A percentile compares a stretch with the other conserved stretches of the same genome.
phyloP scores from a whole-genome alignment of 129 eudicot genomes.

The Heracleum sosnowskyi region DNA sequence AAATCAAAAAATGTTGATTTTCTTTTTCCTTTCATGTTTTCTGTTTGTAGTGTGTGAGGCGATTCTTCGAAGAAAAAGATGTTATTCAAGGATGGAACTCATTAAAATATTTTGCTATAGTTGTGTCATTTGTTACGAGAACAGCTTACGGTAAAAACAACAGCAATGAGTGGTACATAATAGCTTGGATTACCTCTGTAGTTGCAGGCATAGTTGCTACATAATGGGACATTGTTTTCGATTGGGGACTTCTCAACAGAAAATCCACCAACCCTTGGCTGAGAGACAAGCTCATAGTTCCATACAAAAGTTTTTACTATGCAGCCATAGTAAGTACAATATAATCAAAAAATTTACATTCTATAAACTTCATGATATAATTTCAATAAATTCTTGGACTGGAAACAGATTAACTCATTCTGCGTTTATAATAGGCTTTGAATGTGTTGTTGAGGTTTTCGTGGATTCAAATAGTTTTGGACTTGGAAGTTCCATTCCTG shows the following conservation, averaged over 20 bases:
- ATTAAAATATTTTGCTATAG: slow-evolving; percentile 11
- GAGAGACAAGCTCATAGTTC: slow-evolving; percentile 16
- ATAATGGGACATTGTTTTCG: slow-evolving; percentile 19
- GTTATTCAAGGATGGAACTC: slow-evolving; percentile 8
- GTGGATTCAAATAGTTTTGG: slow-evolving; percentile 16
- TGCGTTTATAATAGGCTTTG: neutral
- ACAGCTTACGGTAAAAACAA: neutral
- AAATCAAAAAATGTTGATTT: neutral
- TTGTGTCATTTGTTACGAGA: slow-evolving; percentile 9
- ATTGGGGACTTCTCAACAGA: slow-evolving; percentile 20
- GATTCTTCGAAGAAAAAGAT: slow-evolving; percentile 18
- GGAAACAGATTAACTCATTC: no score
- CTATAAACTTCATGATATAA: no score
- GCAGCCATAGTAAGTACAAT: slow-evolving; percentile 14
- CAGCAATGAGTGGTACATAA: neutral
- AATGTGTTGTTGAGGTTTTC: slow-evolving; percentile 15
- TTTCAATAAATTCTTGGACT: no score
- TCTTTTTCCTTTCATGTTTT: neutral
- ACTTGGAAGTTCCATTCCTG: slow-evolving; percentile 6
- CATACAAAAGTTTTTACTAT: slow-evolving; percentile 11
- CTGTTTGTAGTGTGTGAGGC: slow-evolving; percentile 10
- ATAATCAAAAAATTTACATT: no score
- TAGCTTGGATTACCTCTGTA: slow-evolving; percentile 4
- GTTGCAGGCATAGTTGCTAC: neutral
- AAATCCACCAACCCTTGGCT: slow-evolving; percentile 17